Conservation (phyloP, 2,329 filamentous ascomycete genomes). For the Eutypella sp. region DNA sequence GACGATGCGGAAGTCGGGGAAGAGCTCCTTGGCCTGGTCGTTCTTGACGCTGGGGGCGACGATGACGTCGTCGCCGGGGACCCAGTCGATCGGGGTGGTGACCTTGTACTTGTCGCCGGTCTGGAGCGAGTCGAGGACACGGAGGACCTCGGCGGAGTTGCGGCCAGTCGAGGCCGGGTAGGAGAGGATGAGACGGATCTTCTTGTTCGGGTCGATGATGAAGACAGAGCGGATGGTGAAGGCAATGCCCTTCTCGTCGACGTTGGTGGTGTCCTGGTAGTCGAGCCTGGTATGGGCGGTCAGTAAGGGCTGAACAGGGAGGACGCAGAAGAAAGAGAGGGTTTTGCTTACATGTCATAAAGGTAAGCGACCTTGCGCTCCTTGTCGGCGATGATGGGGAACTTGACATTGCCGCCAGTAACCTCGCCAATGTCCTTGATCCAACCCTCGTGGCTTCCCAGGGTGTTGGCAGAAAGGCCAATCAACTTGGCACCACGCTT, state of each 20-base stretch:
- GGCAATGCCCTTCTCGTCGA: slow-evolving; percentile 76
- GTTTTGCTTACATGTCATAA: slow-evolving; percentile 78
- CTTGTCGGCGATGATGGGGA: slow-evolving; percentile 81
- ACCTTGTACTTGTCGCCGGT: slow-evolving; percentile 83
- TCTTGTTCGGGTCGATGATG: slow-evolving; percentile 91
- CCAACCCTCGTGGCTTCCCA: slow-evolving; percentile 81
- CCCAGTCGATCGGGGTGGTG: slow-evolving; percentile 88
- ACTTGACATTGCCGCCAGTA: slow-evolving; percentile 62
- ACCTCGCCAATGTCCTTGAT: slow-evolving; percentile 85
- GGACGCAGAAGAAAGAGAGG: too few species aligned
- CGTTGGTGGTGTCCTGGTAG: slow-evolving; percentile 75
- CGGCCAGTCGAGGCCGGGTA: slow-evolving; percentile 89
- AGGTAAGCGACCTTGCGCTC: slow-evolving; percentile 68
- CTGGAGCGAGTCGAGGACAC: slow-evolving; percentile 74
- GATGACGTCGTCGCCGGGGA: slow-evolving; percentile 84
- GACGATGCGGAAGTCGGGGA: slow-evolving; percentile 67
- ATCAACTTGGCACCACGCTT: slow-evolving; percentile 88
- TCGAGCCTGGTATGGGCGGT: too few species aligned
- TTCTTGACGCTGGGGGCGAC: slow-evolving; percentile 79
- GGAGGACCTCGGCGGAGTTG: slow-evolving; percentile 74
- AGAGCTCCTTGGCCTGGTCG: slow-evolving; percentile 81
- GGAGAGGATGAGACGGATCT: slow-evolving; percentile 84
- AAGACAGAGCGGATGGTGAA: slow-evolving; percentile 95
- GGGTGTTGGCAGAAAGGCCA: slow-evolving; percentile 80
- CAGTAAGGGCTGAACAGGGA: not conserved